These are phyloP conservation scores for Emergomyces orientalis DNA, from an alignment of 2,329 filamentous ascomycete species.

Conservation along the genomic window DNA sequence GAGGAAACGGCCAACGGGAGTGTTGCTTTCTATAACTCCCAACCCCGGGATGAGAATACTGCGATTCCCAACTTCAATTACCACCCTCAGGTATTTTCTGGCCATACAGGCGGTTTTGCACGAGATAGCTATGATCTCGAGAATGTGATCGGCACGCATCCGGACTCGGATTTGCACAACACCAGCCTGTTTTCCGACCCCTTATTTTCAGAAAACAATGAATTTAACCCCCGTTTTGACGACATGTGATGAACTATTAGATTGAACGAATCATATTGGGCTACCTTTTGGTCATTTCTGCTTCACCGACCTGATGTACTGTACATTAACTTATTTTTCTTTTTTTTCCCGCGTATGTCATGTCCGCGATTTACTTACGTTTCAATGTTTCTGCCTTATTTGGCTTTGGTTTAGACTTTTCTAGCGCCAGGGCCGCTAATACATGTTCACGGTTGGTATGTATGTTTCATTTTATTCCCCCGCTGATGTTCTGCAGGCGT, in stretches of 20 bases:
- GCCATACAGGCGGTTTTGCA: constrained; percentile 2
- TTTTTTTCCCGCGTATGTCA: constrained; percentile 4
- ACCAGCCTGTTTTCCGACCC: constrained; percentile 10
- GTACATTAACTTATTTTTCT: background rate
- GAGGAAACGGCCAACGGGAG: constrained; percentile 1
- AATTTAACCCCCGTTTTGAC: constrained; percentile 13
- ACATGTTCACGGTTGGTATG: background rate
- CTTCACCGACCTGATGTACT: background rate
- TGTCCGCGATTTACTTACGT: background rate
- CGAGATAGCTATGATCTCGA: constrained; percentile 18
- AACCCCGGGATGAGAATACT: constrained; percentile 6
- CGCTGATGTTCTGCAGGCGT: background rate
- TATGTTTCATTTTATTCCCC: background rate
- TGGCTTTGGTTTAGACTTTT: background rate
- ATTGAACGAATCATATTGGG: constrained; percentile 10
- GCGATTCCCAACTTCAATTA: constrained; percentile 7
- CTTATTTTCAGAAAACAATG: constrained; percentile 10
- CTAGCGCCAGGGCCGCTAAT: background rate
- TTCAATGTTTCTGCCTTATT: background rate
- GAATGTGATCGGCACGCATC: constrained; percentile 25
- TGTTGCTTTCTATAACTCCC: background rate
- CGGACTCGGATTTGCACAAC: constrained; percentile 18
- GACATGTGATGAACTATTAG: constrained; percentile 9
- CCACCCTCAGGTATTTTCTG: background rate
- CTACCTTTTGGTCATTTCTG: background rate